Evolutionary conservation across 2,329 filamentous ascomycete genomes (phyloP).

Genomic region (Colletotrichum filicis): DNA sequence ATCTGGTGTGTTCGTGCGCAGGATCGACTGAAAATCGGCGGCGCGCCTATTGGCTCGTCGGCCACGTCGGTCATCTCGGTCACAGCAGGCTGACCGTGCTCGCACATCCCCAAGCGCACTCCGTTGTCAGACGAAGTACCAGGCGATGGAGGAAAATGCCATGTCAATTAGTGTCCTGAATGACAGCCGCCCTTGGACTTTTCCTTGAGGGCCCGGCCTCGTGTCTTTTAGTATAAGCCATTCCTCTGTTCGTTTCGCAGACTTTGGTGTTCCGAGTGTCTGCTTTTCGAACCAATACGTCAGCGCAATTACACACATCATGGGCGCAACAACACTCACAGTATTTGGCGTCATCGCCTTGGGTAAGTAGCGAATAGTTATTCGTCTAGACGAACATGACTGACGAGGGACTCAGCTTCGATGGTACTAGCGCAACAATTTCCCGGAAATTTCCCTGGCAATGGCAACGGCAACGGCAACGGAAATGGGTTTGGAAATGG

Average conservation of each 20-base stretch:
- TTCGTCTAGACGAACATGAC: not conserved
- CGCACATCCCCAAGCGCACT: conserved; percentile 35
- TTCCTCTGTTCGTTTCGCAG: not conserved
- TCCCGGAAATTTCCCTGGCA: conserved; percentile 19
- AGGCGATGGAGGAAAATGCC: not conserved
- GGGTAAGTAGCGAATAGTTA: not conserved
- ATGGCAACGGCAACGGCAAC: conserved; percentile 20
- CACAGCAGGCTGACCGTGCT: conserved; percentile 22
- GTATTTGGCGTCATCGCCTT: conserved; percentile 17
- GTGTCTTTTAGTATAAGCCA: conserved; percentile 2
- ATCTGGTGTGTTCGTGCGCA: conserved; percentile 8
- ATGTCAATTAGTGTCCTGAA: conserved; percentile 17
- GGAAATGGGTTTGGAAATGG: conserved; percentile 21
- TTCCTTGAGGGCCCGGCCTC: not conserved
- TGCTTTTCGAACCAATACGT: not conserved
- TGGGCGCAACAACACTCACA: conserved; percentile 12
- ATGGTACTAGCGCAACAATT: conserved; percentile 25
- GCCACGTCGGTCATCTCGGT: conserved; percentile 32
- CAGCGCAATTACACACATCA: not conserved
- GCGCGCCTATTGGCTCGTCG: conserved; percentile 26
- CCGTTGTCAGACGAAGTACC: conserved; percentile 16
- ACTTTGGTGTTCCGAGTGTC: not conserved
- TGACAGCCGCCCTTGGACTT: conserved; percentile 6
- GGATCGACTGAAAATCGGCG: conserved; percentile 31
- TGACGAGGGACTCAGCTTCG: conserved; percentile 3